Evolutionary conservation across 768 basidiomycete genomes (phyloP).

Genomic region (Boletus sp.): DNA sequence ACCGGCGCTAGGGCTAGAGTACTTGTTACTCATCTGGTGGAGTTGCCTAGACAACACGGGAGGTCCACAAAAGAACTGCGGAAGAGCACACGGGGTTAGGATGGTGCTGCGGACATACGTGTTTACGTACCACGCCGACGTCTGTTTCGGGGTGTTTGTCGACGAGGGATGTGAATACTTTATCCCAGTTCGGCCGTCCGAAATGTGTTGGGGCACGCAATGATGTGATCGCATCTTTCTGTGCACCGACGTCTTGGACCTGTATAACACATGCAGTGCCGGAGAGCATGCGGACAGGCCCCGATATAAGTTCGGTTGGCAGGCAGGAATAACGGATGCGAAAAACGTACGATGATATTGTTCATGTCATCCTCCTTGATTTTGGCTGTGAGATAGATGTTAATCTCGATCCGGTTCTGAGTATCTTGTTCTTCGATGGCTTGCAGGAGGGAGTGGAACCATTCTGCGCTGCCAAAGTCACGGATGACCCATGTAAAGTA

Average conservation of each 20-base stretch:
- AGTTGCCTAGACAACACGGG: slow-evolving; percentile 64
- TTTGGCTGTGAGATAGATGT: slow-evolving; percentile 89
- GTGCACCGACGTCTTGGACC: slow-evolving; percentile 89
- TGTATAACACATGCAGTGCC: slow-evolving; percentile 18
- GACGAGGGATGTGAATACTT: slow-evolving; percentile 66
- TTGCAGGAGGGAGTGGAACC: slow-evolving; percentile 92
- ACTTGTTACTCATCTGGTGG: slow-evolving; percentile 82
- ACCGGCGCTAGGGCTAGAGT: slow-evolving; percentile 66
- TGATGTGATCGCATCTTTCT: slow-evolving; percentile 87
- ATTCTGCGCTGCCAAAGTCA: slow-evolving; percentile 85
- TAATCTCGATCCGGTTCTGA: slow-evolving; percentile 85
- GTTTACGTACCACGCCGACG: slow-evolving; percentile 67
- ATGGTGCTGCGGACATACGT: background rate
- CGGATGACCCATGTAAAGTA: slow-evolving; percentile 97
- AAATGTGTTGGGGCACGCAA: slow-evolving; percentile 92
- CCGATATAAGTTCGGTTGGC: slow-evolving; percentile 1
- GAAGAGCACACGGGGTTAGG: background rate
- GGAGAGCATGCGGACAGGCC: background rate
- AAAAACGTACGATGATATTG: slow-evolving; percentile 73
- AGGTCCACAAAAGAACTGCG: slow-evolving; percentile 84
- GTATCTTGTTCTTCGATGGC: slow-evolving; percentile 93
- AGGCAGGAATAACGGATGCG: background rate
- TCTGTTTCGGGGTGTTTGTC: slow-evolving; percentile 88
- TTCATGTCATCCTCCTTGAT: slow-evolving; percentile 91
- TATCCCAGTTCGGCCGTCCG: slow-evolving; percentile 85